Evolutionary conservation across 148 eudicot species (phyloP).

Genomic region (Vaccinium vitisidaea): DNA sequence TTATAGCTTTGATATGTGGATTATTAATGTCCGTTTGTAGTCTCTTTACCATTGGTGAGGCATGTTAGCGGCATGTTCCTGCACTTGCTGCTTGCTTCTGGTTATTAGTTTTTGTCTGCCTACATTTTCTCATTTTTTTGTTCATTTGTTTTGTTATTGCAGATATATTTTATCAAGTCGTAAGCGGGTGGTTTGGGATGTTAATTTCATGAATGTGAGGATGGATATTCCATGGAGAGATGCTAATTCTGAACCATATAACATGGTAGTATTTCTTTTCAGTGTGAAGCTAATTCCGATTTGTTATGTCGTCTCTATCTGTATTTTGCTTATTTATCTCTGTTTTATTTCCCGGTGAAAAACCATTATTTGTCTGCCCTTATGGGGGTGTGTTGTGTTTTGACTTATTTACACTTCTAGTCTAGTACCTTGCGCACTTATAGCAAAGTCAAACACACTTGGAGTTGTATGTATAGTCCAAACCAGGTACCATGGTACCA

Average conservation of each 20-base stretch:
- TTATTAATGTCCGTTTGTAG: not conserved
- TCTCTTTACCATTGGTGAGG: not conserved
- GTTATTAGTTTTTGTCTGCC: not conserved
- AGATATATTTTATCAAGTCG: constrained; percentile 62
- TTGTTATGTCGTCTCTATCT: not conserved
- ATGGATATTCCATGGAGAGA: constrained; percentile 47
- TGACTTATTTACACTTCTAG: not conserved
- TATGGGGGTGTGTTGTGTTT: not conserved
- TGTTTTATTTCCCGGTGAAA: not conserved
- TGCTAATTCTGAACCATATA: constrained; percentile 31
- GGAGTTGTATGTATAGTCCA: not conserved
- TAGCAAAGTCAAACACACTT: not conserved
- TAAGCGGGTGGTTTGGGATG: constrained; percentile 54
- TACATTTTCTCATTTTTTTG: not conserved
- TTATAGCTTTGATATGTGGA: not conserved
- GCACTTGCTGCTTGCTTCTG: not conserved
- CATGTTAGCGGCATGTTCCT: constrained; percentile 5
- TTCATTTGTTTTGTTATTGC: constrained; percentile 22
- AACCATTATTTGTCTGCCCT: not conserved
- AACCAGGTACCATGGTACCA: not conserved
- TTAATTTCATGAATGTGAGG: constrained; percentile 39
- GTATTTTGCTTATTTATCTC: not conserved
- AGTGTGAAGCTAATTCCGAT: not conserved
- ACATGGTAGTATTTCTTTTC: constrained; percentile 43
- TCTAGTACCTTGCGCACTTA: not conserved